Evolutionary conservation across 768 basidiomycete genomes (phyloP), one percentile per base, ranked within the genome.

Genomic region (Leccinum subgranulosum): DNA sequence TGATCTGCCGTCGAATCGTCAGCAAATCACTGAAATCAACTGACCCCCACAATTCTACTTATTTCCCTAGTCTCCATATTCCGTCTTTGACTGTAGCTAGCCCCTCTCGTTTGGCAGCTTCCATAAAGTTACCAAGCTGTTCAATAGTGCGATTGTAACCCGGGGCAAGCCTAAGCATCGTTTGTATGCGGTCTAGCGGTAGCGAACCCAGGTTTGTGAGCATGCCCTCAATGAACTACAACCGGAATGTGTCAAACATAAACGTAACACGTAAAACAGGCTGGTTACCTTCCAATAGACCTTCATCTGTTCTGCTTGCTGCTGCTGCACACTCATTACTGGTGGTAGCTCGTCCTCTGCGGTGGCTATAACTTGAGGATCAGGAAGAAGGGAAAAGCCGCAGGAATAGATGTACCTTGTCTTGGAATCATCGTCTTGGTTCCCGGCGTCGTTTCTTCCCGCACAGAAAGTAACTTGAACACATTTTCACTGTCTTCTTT

Each of bases 151-250:
- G 83, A 66, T 93, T 86, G 71, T 94, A 96, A 4, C 84, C 86
- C 4, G 88, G 89, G 10, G 89, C 90, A 66, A 92, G 85, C 68
- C 83, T 86, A 58, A 97, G 79, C 89, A 94, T 94, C 2, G 81
- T 78, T 68, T 97, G 94, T 66, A 97, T 93, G n/a, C 89, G 82
- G 59, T 91, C 88, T 46, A 91, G 66, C 2, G 88, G 81, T 15
- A 94, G 78, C 3, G 83, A 70, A 10, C 89, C 90, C 46, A 98
- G 76, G 69, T 94, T 95, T 54, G 85, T 93, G 56, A 97, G 85
- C 88, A 94, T 93, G 28, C 90, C 92, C 73, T 92, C 87, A 59
- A 95, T 90, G 73, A 88, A 95, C 89, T 92, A 59, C 21, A 43
- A 14, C 6, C 51, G 8, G 53, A 9, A 53, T 49, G 57, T 63